A percentile compares a stretch with the other conserved stretches of the same genome.
Evolutionary conservation across 495 filamentous ascomycete genomes (phyloP).

Genomic region (Penicillium alfredii): DNA sequence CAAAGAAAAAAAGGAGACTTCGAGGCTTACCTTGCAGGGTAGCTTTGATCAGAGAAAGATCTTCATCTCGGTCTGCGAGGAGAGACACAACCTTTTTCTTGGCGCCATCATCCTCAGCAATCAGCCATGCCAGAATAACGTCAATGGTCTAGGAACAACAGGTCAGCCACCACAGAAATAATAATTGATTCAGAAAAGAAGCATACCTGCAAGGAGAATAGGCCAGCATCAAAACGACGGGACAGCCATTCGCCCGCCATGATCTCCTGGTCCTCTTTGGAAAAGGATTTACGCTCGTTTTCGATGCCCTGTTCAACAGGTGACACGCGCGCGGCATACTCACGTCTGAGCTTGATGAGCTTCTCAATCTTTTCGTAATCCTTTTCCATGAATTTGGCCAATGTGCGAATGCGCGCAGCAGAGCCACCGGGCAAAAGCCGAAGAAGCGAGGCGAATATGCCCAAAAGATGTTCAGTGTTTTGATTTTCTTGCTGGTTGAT

Average conservation of each 20-base stretch:
- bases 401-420: slow-evolving; percentile 67
- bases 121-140: slow-evolving; percentile 83
- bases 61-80: slow-evolving; percentile 63
- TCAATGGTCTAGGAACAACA: slow-evolving; percentile 77
- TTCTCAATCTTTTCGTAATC: slow-evolving; percentile 79
- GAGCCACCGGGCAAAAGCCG: slow-evolving; percentile 74
- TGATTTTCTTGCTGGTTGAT: slow-evolving; percentile 51
- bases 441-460: slow-evolving; percentile 81
- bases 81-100: slow-evolving; percentile 56
- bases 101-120: slow-evolving; percentile 84
- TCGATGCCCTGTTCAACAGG: slow-evolving; percentile 63
- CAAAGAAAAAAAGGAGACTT: neutral
- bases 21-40: slow-evolving; percentile 62
- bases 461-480: slow-evolving; percentile 77
- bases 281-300: slow-evolving; percentile 43
- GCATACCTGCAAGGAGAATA: slow-evolving; percentile 70
- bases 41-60: slow-evolving; percentile 50
- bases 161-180: too few species aligned
- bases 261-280: slow-evolving; percentile 53
- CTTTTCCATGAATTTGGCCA: slow-evolving; percentile 94
- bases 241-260: slow-evolving; percentile 78
- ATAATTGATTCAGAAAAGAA: neutral
- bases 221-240: slow-evolving; percentile 73
- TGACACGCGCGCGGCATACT: slow-evolving; percentile 60
- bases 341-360: slow-evolving; percentile 62